A percentile compares a stretch with the other conserved stretches of the same genome.
Conservation (phyloP, 78 protist genomes). For the Cavenderia fasciculata region DNA sequence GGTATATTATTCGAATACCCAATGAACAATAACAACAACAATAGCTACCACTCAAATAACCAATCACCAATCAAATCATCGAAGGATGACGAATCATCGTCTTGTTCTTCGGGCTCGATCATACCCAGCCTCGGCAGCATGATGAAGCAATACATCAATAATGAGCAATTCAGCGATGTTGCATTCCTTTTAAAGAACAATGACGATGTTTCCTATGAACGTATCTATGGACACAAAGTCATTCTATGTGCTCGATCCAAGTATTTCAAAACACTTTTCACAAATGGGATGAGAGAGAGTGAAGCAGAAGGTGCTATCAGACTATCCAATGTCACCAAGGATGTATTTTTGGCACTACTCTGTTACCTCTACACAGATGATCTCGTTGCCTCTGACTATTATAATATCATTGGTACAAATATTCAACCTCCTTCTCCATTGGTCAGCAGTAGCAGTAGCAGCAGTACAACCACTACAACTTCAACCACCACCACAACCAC, state of each 20-base stretch:
- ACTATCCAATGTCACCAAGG: constrained; percentile 45
- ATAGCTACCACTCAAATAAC: not conserved
- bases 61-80: not conserved
- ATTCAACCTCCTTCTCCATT: too few species aligned
- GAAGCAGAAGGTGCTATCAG: constrained; percentile 23
- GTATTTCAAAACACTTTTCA: constrained; percentile 54
- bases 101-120: too few species aligned
- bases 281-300: constrained; percentile 67
- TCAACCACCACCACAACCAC: not conserved
- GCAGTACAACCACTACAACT: not conserved
- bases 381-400: too few species aligned
- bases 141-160: constrained; percentile 49
- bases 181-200: constrained; percentile 26
- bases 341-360: constrained; percentile 50
- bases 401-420: too few species aligned
- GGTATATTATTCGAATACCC: too few species aligned
- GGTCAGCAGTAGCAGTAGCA: not conserved
- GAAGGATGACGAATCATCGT: not conserved
- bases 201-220: constrained; percentile 24
- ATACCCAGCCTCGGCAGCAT: constrained; percentile 32
- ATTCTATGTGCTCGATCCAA: constrained; percentile 63
- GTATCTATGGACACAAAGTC: constrained; percentile 52
- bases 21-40: not conserved
- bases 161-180: constrained; percentile 64
- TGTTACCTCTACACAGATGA: constrained; percentile 76